Base-by-base conservation (phyloP, 345 rosid genomes). In the Trapa bicornis region DNA sequence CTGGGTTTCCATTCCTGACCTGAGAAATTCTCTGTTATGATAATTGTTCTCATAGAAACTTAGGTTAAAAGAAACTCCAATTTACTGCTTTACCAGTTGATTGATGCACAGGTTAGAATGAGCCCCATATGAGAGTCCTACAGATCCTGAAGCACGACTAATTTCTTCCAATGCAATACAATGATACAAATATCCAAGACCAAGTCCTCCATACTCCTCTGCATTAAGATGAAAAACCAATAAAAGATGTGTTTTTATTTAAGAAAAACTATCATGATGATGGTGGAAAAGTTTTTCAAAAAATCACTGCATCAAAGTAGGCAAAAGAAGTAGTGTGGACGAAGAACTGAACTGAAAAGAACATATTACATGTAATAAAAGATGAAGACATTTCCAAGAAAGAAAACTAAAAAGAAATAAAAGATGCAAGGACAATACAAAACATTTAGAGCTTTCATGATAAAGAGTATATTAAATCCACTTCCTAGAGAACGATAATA, bases 161-260 rank as follows among this genome's bases (percentile, higher is more conserved):
- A 93, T 77, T 79, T 90, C 96, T 75, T 93, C 98, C 89, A 93
- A 72, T 6, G 96, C 96, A 75, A 90, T 76, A 71, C 98, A 90
- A 67, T 90, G 97, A 72, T 86, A 93, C 84, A 89, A 78, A 75
- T 93, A 93, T 75, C 97, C 97, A 73, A 93, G 98, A 65, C 97
- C 96, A 75, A 93, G 84, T 62, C 98, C 97, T 76, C 98, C 98
- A 77, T 85, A 85, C 74, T 85, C 97, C 94, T 88, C 98, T 93
- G 58, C 62, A 77, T 64, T 50, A 72, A 29, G 41, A 64, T 7
- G 47, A 64, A 37, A 4, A 47, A 8, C 43, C 43, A 41, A 41
- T 41, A 41, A 41, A 41, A 41, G 43, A 41, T 41, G 43, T 41
- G 43, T 41, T 41, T 22, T 22, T 22, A 22, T 22, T 1, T 41